Percentiles rank a stretch among this genome's conserved stretches.
Evolutionary conservation across 495 filamentous ascomycete genomes (phyloP).

Genomic region (Neurospora africana): DNA sequence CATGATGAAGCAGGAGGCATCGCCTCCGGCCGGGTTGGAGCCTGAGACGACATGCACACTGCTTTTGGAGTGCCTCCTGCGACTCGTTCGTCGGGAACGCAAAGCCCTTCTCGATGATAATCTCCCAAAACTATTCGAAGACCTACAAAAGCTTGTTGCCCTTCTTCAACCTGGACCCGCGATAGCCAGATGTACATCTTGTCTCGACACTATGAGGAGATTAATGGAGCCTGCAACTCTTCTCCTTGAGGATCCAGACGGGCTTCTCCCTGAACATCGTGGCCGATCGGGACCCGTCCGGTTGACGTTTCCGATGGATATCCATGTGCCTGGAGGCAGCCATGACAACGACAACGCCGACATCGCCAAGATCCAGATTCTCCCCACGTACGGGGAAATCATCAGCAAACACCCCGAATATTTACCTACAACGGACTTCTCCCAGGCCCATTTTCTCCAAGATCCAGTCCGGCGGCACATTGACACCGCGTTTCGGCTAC

Average conservation of each 20-base stretch:
- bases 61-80: neutral
- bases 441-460: constrained; percentile 43
- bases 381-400: constrained; percentile 57
- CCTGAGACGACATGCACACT: neutral
- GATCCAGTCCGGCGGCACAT: constrained; percentile 44
- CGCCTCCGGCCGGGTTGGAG: neutral
- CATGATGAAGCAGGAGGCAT: neutral
- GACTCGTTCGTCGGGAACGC: neutral
- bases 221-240: neutral
- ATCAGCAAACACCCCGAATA: constrained; percentile 42
- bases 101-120: neutral
- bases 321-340: constrained; percentile 39
- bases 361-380: constrained; percentile 50
- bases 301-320: constrained; percentile 28
- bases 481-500: constrained; percentile 59
- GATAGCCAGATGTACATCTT: neutral
- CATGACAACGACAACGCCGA: constrained; percentile 56
- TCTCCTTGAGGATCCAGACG: neutral
- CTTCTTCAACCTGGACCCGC: no score
- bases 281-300: neutral
- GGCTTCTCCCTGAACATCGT: neutral
- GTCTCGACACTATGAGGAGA: neutral
- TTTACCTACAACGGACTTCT: constrained; percentile 43
- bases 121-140: neutral
- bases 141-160: neutral